Evolutionary conservation across 2,329 filamentous ascomycete species (phyloP), one percentile per base, ranked within the genome.

Genomic region (Cordyceps militaris): DNA sequence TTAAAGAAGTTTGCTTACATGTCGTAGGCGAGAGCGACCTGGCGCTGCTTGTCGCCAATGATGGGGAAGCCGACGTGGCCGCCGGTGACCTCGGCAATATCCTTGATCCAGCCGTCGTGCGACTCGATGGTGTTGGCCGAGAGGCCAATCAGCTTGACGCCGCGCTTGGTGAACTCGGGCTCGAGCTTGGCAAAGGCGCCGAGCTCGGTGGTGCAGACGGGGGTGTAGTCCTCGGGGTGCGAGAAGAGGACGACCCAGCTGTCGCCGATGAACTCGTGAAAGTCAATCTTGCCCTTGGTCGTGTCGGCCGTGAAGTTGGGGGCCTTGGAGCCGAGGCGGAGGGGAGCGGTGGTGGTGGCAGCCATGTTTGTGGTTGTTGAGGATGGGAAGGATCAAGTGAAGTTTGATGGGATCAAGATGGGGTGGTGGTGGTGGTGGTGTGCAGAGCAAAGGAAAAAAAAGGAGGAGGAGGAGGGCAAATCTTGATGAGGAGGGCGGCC

Each of bases 151-250:
- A 96, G 85, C 83, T 96, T 95, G 67, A 93, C 89, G 63, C 85
- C 85, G 62, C 91, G 86, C 79, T 89, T 90, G 68, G 85, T 82
- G 75, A 97, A 96, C 74, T 96, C 91, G 67, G 85, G 83, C 78
- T 91, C 86, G 62, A 96, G 81, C 76, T 92, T 94, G 66, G 91
- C 89, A 68, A 97, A 95, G 60, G 91, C 91, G 62, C 91, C 92
- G 62, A 97, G 87, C 79, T 97, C 92, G 56, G 91, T 97, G 63
- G 92, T 97, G 82, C 92, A 97, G 60, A 96, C 92, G 56, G 92
- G 92, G 1, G 92, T 96, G 80, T 89, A 96, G 75, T 96, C 92
- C 73, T 87, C 87, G 3, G 89, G 89, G 77, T 93, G 89, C 32
- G 87, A 91, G 80, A 94, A 93, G 66, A 94, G 79, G 63, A 94